Base-by-base conservation (phyloP, 306 rosid genomes). In the Vigna radiata region DNA sequence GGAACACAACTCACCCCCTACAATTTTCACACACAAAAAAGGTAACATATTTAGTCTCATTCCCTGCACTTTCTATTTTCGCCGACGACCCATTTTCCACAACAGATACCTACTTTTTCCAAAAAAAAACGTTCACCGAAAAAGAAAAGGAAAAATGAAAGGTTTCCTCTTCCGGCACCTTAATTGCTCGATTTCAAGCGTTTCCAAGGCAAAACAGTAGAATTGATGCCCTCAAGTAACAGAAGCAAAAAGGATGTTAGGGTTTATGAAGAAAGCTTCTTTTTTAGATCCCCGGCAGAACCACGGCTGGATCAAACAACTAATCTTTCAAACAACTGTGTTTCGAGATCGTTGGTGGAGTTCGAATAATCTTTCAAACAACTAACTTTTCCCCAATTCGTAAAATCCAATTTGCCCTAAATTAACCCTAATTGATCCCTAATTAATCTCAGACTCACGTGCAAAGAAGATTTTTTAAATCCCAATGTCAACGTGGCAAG, bases 121-220 rank as follows among this genome's bases (percentile, higher is more conserved):
- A 18, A 44, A 1, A 41, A 4, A 36, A 25, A 72, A 43, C 68
- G 75, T 17, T 77, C 49, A 33, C 33, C n/a, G 21, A 52, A 50
- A 55, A 43, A 37, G 48, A 5, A 41, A 41, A 6, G 19, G 7
- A 52, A 55, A 68, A 46, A 31, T 1, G 60, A 23, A 78, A 47
- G 11, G 9, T 5, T 78, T 84, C 47, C n/a, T n/a, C n/a, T n/a
- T n/a, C 5, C 18, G 59, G 55, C 18, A 50, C 68, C 78, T 71
- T 12, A 55, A 68, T 54, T 78, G 19, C 53, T 31, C 54, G 25
- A 23, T 16, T 56, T 60, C 25, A 71, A 53, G 84, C 61, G 70
- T n/a, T 84, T 55, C n/a, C 55, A 23, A 16, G 27, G 39, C 37
- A 66, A 73, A 71, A 36, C 19, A 53, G 53, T 65, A 43, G 60